Conservation (phyloP, 2,329 filamentous ascomycete genomes). For the Bipolaris bicolor region DNA sequence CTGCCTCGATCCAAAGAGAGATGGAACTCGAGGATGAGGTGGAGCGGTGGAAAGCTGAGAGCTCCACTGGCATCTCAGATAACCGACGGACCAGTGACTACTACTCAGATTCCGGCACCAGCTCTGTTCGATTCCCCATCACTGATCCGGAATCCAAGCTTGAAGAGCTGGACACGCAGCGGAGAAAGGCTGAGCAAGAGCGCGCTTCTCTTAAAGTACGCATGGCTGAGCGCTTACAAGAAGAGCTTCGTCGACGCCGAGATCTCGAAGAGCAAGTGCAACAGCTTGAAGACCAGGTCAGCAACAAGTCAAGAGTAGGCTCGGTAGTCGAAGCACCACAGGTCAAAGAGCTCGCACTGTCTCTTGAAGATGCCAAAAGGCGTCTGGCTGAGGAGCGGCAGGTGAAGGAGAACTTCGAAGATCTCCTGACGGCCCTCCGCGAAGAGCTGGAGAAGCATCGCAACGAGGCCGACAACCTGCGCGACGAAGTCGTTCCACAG, state of each 20-base stretch:
- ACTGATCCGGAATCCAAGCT: slow-evolving; percentile 64
- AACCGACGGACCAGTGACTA: slow-evolving; percentile 91
- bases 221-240: slow-evolving; percentile 82
- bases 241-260: slow-evolving; percentile 78
- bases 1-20: slow-evolving; percentile 89
- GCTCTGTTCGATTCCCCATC: slow-evolving; percentile 76
- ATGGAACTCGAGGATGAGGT: slow-evolving; percentile 96
- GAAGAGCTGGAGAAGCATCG: slow-evolving; percentile 80
- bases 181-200: slow-evolving; percentile 86
- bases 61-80: slow-evolving; percentile 61
- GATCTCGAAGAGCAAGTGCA: slow-evolving; percentile 84
- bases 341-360: slow-evolving; percentile 77
- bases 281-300: slow-evolving; percentile 76
- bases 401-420: slow-evolving; percentile 91
- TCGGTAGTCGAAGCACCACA: slow-evolving; percentile 54
- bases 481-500: slow-evolving; percentile 84
- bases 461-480: slow-evolving; percentile 89
- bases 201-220: slow-evolving; percentile 86
- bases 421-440: slow-evolving; percentile 82
- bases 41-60: slow-evolving; percentile 83
- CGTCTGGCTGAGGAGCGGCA: slow-evolving; percentile 83
- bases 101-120: slow-evolving; percentile 94
- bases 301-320: slow-evolving; percentile 37
- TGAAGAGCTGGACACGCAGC: slow-evolving; percentile 80
- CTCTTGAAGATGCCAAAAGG: slow-evolving; percentile 81